phyloP scores from a whole-genome alignment of 2,329 filamentous ascomycete genomes.

The Cadophora sp. region DNA sequence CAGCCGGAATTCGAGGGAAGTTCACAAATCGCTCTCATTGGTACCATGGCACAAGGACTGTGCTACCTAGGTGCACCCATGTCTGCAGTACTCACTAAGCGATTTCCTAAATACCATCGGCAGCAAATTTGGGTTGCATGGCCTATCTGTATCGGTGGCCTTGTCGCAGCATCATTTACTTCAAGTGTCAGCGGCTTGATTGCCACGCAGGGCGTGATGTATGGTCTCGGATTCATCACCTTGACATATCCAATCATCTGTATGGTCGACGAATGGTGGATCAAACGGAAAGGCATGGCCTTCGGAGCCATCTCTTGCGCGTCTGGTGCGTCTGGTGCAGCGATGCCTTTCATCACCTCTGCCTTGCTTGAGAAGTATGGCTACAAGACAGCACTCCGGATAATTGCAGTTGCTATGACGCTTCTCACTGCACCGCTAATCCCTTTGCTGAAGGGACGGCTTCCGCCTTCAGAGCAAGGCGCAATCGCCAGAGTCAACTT shows the following conservation, averaged over 20 bases:
- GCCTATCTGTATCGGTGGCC: slow-evolving; percentile 48
- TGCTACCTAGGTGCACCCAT: slow-evolving; percentile 46
- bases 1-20: slow-evolving; percentile 60
- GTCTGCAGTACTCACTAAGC: slow-evolving; percentile 44
- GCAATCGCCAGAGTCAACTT: slow-evolving; percentile 49
- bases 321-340: slow-evolving; percentile 56
- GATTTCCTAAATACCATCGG: slow-evolving; percentile 44
- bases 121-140: slow-evolving; percentile 49
- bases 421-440: slow-evolving; percentile 60
- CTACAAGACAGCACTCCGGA: slow-evolving; percentile 59
- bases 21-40: slow-evolving; percentile 65
- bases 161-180: slow-evolving; percentile 58
- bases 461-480: slow-evolving; percentile 48
- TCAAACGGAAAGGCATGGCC: slow-evolving; percentile 62
- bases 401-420: slow-evolving; percentile 59
- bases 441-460: slow-evolving; percentile 60
- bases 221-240: slow-evolving; percentile 62
- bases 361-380: slow-evolving; percentile 58
- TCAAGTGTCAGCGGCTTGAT: slow-evolving; percentile 60
- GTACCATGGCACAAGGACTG: slow-evolving; percentile 53
- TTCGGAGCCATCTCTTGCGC: slow-evolving; percentile 60
- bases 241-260: slow-evolving; percentile 62
- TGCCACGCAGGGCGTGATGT: slow-evolving; percentile 65
- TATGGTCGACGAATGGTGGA: slow-evolving; percentile 69
- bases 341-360: slow-evolving; percentile 60